Conservation (phyloP, 2,329 filamentous ascomycete genomes). For the Mariannaea elegans region DNA sequence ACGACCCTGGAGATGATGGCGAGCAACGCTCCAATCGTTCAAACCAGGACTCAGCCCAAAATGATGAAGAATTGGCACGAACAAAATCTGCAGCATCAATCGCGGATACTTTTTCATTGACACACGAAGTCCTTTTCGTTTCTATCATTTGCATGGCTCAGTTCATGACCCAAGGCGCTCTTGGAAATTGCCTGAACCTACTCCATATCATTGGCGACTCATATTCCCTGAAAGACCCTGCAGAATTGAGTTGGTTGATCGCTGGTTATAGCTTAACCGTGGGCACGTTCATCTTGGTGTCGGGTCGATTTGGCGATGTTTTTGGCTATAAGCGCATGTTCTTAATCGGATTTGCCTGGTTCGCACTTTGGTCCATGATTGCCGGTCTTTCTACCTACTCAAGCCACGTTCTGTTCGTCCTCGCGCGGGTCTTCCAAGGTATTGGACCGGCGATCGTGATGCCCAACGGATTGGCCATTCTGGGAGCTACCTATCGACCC, state of each 20-base stretch:
- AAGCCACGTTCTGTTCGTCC: slow-evolving; percentile 55
- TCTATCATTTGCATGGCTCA: slow-evolving; percentile 35
- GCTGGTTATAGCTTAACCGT: slow-evolving; percentile 36
- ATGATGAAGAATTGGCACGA: slow-evolving; percentile 21
- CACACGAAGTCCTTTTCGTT: slow-evolving; percentile 31
- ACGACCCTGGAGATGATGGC: neutral
- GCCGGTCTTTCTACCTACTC: slow-evolving; percentile 54
- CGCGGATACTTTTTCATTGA: slow-evolving; percentile 32
- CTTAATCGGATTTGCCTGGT: slow-evolving; percentile 63
- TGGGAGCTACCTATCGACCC: slow-evolving; percentile 65
- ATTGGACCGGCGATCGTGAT: slow-evolving; percentile 70
- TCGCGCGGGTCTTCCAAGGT: slow-evolving; percentile 64
- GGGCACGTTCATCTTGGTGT: slow-evolving; percentile 63
- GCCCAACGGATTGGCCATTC: slow-evolving; percentile 70
- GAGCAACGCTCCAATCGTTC: neutral
- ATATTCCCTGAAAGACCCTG: slow-evolving; percentile 31
- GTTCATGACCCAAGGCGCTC: slow-evolving; percentile 37
- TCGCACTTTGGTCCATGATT: slow-evolving; percentile 60
- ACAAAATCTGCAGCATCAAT: slow-evolving; percentile 33
- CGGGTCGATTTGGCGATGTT: slow-evolving; percentile 64
- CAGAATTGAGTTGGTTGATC: slow-evolving; percentile 56
- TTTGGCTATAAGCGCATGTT: slow-evolving; percentile 67
- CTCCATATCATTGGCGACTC: slow-evolving; percentile 35
- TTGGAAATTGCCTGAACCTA: slow-evolving; percentile 37
- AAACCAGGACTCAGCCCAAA: neutral